Base-by-base conservation (phyloP, 495 filamentous ascomycete genomes). In the Aspergillus avenaceus region DNA sequence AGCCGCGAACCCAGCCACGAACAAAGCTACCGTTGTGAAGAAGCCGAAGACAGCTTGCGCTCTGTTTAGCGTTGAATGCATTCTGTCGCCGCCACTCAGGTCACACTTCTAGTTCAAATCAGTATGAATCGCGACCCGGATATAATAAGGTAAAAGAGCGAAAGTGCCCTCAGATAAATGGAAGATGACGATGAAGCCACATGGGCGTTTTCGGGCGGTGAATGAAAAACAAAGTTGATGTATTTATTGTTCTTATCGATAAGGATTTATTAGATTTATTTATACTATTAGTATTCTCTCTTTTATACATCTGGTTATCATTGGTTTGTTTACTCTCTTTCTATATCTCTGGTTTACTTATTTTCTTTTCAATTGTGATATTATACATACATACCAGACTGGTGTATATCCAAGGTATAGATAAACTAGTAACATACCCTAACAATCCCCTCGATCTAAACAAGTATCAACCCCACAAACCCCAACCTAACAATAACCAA, bases 31-130 rank as follows among this genome's bases (percentile, higher is more conserved):
- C 26, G 91, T 93, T 23, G 92, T 97, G 78, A 97, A 97, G 82
- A 95, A 95, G 64, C 92, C 90, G 69, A 98, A 98, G 56, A 91
- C 85, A 73, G 91, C 91, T 70, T 98, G 93, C 49, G 81, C 66
- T 52, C 93, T 86, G 29, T 86, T 88, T 24, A 92, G 65, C 18
- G 85, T 79, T 58, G 90, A 91, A 70, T 97, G 87, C 93, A 98
- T 97, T n/a, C n/a, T n/a, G n/a, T n/a, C n/a, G n/a, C n/a, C n/a
- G n/a, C n/a, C n/a, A n/a, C n/a, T n/a, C n/a, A n/a, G n/a, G n/a
- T n/a, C n/a, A n/a, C n/a, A n/a, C n/a, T n/a, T n/a, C n/a, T n/a
- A n/a, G n/a, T n/a, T n/a, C n/a, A n/a, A n/a, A n/a, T n/a, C n/a
- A n/a, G n/a, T n/a, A n/a, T n/a, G n/a, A n/a, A n/a, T n/a, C n/a